Evolutionary conservation across 805 yeast genomes (phyloP).

Genomic region (Saturnispora sekii): DNA sequence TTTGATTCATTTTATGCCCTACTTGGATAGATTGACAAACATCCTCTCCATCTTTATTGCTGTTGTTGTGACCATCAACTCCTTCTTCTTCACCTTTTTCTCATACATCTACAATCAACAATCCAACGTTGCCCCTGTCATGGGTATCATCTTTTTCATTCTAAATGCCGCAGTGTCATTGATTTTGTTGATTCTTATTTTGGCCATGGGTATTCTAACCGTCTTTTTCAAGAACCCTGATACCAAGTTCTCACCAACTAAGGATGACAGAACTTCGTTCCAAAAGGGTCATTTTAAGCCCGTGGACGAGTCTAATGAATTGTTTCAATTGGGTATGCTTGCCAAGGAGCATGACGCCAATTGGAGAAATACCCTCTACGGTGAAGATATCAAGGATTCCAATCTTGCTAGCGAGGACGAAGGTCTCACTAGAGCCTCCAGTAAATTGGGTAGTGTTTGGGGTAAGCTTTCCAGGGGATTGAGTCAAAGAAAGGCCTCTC

Average conservation of each 20-base stretch:
- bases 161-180: conserved; percentile 84
- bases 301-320: conserved; percentile 30
- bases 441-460: conserved; percentile 6
- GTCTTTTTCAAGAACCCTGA: conserved; percentile 78
- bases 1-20: conserved; percentile 61
- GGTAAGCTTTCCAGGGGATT: conserved; percentile 4
- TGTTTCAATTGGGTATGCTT: conserved; percentile 69
- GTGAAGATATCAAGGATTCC: conserved; percentile 19
- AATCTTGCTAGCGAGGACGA: neutral
- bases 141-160: conserved; percentile 88
- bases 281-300: conserved; percentile 30
- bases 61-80: conserved; percentile 65
- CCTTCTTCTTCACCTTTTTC: conserved; percentile 78
- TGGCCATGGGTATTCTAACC: conserved; percentile 55
- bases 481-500: neutral
- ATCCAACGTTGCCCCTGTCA: conserved; percentile 65
- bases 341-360: conserved; percentile 71
- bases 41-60: conserved; percentile 63
- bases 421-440: neutral
- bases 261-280: conserved; percentile 88
- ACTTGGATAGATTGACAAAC: conserved; percentile 75
- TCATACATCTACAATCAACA: conserved; percentile 79
- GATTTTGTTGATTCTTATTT: conserved; percentile 58
- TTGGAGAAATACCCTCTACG: conserved; percentile 63
- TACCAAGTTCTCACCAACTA: conserved; percentile 78